phyloP scores from a whole-genome alignment of 257 asterid genomes.

The Agastache rugosa region DNA sequence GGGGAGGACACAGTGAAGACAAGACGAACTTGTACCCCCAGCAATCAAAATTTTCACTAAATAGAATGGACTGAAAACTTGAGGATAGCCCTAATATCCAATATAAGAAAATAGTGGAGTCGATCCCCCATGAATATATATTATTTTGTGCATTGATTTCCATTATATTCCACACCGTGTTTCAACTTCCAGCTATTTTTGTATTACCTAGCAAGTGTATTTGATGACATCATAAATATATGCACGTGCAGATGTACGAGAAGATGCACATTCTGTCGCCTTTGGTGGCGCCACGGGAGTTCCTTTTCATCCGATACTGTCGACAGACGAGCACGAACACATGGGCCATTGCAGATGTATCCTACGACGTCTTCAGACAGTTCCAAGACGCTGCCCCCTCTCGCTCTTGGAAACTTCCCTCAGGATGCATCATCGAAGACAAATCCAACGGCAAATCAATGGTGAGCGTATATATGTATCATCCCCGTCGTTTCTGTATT shows the following conservation, averaged over 20 bases:
- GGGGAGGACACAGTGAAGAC: too few relatives aligned
- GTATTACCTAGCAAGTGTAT: not conserved
- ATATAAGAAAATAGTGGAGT: too few relatives aligned
- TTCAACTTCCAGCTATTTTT: not conserved
- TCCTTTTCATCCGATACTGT: slow-evolving; percentile 56
- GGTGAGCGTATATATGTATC: slow-evolving; percentile 36
- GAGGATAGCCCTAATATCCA: too few relatives aligned
- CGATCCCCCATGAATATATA: too few relatives aligned
- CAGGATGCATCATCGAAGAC: slow-evolving; percentile 75
- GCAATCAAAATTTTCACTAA: too few relatives aligned
- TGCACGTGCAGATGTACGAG: slow-evolving; percentile 56
- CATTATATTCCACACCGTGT: not conserved
- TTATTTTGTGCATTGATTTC: not conserved
- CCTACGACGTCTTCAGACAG: slow-evolving; percentile 53
- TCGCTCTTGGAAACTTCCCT: slow-evolving; percentile 69
- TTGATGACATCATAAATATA: not conserved
- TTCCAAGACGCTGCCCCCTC: slow-evolving; percentile 47
- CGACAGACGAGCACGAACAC: slow-evolving; percentile 46
- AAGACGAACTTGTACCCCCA: too few relatives aligned
- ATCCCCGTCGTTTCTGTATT: not conserved
- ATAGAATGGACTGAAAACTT: too few relatives aligned
- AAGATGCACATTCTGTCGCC: slow-evolving; percentile 75
- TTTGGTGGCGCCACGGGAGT: slow-evolving; percentile 74
- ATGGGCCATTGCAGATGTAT: slow-evolving; percentile 69
- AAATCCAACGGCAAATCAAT: slow-evolving; percentile 57